These are phyloP conservation scores for Sugiyamaella sp. DNA, from an alignment of 1,139 yeast genomes.

Conservation along the genomic window DNA sequence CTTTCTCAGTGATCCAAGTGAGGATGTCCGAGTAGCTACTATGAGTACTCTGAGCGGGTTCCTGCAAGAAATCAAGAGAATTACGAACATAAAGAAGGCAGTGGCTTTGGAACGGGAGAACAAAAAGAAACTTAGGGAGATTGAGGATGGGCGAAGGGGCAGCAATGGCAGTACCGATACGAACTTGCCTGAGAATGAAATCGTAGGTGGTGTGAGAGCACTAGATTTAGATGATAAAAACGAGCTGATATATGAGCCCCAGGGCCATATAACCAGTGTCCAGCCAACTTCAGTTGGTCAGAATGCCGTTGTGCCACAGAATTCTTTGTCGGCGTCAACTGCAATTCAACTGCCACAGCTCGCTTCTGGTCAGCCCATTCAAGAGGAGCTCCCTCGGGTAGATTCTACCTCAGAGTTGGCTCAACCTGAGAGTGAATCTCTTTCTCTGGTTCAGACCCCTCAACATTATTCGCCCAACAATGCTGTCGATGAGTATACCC, in stretches of 20 bases:
- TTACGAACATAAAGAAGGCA: conserved; percentile 64
- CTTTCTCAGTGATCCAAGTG: conserved; percentile 80
- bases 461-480: conserved; percentile 7
- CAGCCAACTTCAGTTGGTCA: too few species aligned
- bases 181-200: not conserved
- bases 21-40: conserved; percentile 87
- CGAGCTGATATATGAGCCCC: conserved; percentile 5
- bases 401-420: not conserved
- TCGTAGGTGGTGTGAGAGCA: conserved; percentile 10
- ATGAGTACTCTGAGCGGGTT: conserved; percentile 74
- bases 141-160: not conserved
- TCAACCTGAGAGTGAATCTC: not conserved
- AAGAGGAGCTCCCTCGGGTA: not conserved
- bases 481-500: conserved; percentile 10
- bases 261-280: too few species aligned
- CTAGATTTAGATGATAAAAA: conserved; percentile 27
- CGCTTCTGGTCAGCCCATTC: not conserved
- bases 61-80: conserved; percentile 76
- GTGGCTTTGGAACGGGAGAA: conserved; percentile 28
- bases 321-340: too few species aligned
- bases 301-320: too few species aligned
- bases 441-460: not conserved
- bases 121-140: conserved; percentile 8
- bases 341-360: not conserved
- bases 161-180: not conserved